Percentiles rank a stretch among this genome's conserved stretches.
phyloP scores from a whole-genome alignment of 441 rosid genomes.

The Pelargonium myrrhifolium region DNA sequence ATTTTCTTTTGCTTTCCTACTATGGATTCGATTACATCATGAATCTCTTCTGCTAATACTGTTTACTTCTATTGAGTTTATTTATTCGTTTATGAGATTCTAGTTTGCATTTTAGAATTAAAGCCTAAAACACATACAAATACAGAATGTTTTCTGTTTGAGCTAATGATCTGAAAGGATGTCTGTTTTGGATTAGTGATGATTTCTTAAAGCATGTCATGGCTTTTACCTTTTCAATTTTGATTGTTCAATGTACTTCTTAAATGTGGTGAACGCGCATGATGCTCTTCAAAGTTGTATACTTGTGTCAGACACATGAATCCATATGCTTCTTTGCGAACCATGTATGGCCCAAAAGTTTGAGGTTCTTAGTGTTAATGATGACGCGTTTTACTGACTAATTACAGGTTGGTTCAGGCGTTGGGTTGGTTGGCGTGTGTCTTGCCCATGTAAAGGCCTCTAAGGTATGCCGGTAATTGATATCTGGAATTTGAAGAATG shows the following conservation, averaged over 20 bases:
- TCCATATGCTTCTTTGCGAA: not conserved
- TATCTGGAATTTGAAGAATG: not conserved
- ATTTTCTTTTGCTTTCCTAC: not conserved
- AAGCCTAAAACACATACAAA: no score
- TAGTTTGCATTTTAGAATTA: not conserved
- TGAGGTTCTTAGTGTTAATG: not conserved
- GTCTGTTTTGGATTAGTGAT: not conserved
- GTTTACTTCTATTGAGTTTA: not conserved
- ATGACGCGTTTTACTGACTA: not conserved
- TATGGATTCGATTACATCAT: not conserved
- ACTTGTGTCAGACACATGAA: not conserved
- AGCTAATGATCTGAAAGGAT: not conserved
- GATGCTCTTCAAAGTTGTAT: not conserved
- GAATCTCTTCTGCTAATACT: not conserved
- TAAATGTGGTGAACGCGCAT: not conserved
- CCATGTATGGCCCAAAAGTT: not conserved
- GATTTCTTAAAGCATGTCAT: not conserved
- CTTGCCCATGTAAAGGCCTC: conserved; percentile 74
- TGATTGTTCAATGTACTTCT: not conserved
- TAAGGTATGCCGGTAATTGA: conserved; percentile 35
- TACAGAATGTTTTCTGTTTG: not conserved
- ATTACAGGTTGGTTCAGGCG: conserved; percentile 84
- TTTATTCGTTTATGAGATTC: not conserved
- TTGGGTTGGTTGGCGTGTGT: conserved; percentile 74
- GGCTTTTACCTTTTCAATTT: not conserved